These are phyloP conservation scores for Candida endomychidarum DNA, from an alignment of 805 yeast genomes.

Conservation along the genomic window DNA sequence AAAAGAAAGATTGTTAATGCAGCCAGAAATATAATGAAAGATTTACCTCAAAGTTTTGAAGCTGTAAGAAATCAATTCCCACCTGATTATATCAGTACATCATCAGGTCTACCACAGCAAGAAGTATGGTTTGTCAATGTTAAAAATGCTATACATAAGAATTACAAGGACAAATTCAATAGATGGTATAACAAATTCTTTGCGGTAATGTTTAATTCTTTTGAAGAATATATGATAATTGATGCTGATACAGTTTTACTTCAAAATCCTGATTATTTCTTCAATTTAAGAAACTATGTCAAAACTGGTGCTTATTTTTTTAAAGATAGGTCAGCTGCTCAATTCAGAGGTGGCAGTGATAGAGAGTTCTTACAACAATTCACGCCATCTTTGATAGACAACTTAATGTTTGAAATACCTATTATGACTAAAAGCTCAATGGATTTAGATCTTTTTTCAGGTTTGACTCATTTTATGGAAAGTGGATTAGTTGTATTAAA, in stretches of 20 bases:
- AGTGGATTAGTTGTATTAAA: constrained; percentile 30
- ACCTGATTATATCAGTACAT: constrained; percentile 18
- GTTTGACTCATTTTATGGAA: constrained; percentile 41
- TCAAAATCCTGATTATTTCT: constrained; percentile 29
- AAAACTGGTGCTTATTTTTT: constrained; percentile 36
- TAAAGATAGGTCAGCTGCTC: constrained; percentile 29
- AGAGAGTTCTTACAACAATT: constrained; percentile 24
- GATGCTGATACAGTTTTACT: constrained; percentile 52
- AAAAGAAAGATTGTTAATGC: constrained; percentile 25
- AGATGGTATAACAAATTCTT: constrained; percentile 46
- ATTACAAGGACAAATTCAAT: constrained; percentile 23
- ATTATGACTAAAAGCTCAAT: constrained; percentile 32
- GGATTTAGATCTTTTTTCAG: constrained; percentile 29
- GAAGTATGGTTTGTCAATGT: constrained; percentile 41
- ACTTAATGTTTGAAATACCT: constrained; percentile 35
- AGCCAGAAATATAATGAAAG: constrained; percentile 24
- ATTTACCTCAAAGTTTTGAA: constrained; percentile 26
- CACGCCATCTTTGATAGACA: constrained; percentile 27
- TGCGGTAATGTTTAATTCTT: constrained; percentile 57
- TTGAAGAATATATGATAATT: constrained; percentile 52
- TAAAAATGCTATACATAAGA: constrained; percentile 22
- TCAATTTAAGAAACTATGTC: constrained; percentile 29
- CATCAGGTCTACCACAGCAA: constrained; percentile 31
- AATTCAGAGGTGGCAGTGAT: constrained; percentile 25
- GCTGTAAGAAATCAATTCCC: constrained; percentile 23